Conservation (phyloP, 768 basidiomycete genomes). For the Macrolepiota dolichaula region DNA sequence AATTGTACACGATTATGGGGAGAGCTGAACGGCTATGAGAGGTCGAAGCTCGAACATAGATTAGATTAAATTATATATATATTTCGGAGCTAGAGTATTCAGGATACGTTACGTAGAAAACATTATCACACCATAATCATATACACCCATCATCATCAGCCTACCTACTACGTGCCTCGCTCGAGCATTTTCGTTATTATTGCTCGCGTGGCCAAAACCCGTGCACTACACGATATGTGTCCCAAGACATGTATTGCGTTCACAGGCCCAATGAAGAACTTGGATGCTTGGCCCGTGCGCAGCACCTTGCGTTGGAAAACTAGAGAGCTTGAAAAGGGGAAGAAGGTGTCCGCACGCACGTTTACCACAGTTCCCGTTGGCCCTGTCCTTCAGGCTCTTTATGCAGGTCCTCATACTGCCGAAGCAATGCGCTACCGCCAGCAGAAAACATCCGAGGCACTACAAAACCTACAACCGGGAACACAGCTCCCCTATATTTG, state of each 20-base stretch:
- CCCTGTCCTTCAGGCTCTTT: conserved; percentile 37
- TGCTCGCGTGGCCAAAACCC: too few relatives aligned
- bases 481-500: conserved; percentile 10
- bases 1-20: conserved; percentile 29
- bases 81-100: too few relatives aligned
- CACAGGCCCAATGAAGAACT: conserved; percentile 21
- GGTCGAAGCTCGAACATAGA: too few relatives aligned
- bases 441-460: not conserved
- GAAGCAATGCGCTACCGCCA: not conserved
- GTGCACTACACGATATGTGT: conserved; percentile 43
- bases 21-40: too few relatives aligned
- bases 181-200: too few relatives aligned
- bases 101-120: too few relatives aligned
- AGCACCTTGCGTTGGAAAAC: conserved; percentile 21
- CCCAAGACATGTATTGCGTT: conserved; percentile 28
- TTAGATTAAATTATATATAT: too few relatives aligned
- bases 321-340: not conserved
- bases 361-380: conserved; percentile 40
- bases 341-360: conserved; percentile 19
- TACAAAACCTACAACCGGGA: not conserved
- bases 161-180: too few relatives aligned
- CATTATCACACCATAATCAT: too few relatives aligned
- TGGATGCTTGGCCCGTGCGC: conserved; percentile 24
- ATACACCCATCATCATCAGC: too few relatives aligned
- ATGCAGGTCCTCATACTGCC: conserved; percentile 8